These are phyloP conservation scores for Hyphodiscus sp. DNA, from an alignment of 2,329 filamentous ascomycete genomes.

Conservation along the genomic window DNA sequence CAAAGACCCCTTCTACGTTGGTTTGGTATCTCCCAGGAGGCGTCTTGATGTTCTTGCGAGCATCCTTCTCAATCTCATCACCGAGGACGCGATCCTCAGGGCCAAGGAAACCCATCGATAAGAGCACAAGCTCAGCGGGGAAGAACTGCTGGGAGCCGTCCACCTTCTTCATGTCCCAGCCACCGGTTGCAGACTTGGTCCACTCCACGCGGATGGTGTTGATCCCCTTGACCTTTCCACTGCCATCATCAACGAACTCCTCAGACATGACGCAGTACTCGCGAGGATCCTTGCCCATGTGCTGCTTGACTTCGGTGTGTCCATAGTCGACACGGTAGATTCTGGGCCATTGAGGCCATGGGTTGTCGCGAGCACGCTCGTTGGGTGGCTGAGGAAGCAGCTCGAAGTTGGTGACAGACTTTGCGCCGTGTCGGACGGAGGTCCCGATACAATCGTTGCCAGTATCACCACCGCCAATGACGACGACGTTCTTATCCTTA, in stretches of 20 bases:
- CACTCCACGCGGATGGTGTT: conserved; percentile 94
- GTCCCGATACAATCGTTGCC: conserved; percentile 98
- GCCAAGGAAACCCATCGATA: conserved; percentile 96
- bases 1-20: conserved; percentile 82
- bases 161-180: conserved; percentile 98
- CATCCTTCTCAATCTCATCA: conserved; percentile 84
- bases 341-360: conserved; percentile 97
- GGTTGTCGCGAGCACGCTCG: conserved; percentile 88
- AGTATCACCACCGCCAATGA: conserved; percentile 96
- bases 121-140: conserved; percentile 85
- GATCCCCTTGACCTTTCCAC: conserved; percentile 86
- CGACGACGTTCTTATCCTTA: conserved; percentile 91
- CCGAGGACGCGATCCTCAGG: conserved; percentile 85
- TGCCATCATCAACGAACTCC: conserved; percentile 87
- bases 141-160: conserved; percentile 94
- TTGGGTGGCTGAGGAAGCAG: conserved; percentile 85
- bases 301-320: conserved; percentile 90
- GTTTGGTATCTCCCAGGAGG: conserved; percentile 80
- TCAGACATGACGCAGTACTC: conserved; percentile 99
- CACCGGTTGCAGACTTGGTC: conserved; percentile 81
- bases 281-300: conserved; percentile 92
- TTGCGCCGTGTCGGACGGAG: conserved; percentile 89
- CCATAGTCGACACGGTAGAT: conserved; percentile 99
- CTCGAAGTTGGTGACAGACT: conserved; percentile 95
- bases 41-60: conserved; percentile 94